Evolutionary conservation across 73 alveolate species (phyloP).

Genomic region (Tetrahymena thermophila): DNA sequence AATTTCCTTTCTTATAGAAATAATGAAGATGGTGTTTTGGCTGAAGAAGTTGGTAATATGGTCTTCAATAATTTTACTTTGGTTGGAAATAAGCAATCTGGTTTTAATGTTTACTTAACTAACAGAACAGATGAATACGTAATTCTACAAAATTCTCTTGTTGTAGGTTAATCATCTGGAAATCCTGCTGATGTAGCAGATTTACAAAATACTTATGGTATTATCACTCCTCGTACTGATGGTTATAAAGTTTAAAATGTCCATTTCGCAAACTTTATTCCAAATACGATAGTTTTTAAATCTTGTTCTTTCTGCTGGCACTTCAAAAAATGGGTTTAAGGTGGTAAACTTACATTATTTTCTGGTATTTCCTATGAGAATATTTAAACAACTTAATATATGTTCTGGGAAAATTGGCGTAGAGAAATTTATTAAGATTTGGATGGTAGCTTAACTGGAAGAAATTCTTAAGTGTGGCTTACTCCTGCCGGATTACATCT

Average conservation of each 20-base stretch:
- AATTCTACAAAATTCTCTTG: constrained; percentile 23
- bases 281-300: constrained; percentile 4
- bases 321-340: constrained; percentile 40
- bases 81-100: constrained; percentile 48
- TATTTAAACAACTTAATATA: neutral
- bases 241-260: constrained; percentile 39
- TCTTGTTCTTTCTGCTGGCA: constrained; percentile 60
- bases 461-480: neutral
- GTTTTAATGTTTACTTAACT: constrained; percentile 41
- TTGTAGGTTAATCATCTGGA: constrained; percentile 52
- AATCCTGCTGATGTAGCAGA: constrained; percentile 26
- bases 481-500: constrained; percentile 26
- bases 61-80: constrained; percentile 32
- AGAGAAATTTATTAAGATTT: constrained; percentile 47
- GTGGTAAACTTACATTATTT: constrained; percentile 16
- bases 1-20: constrained; percentile 47
- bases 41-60: constrained; percentile 55
- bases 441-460: constrained; percentile 46
- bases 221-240: constrained; percentile 58
- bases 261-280: constrained; percentile 38
- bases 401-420: constrained; percentile 31
- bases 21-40: constrained; percentile 54
- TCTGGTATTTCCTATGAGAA: constrained; percentile 2
- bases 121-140: constrained; percentile 29
- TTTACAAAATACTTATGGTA: constrained; percentile 20